Evolutionary conservation across 306 rosid genomes (phyloP).

Genomic region (Cucurbita maxima): DNA sequence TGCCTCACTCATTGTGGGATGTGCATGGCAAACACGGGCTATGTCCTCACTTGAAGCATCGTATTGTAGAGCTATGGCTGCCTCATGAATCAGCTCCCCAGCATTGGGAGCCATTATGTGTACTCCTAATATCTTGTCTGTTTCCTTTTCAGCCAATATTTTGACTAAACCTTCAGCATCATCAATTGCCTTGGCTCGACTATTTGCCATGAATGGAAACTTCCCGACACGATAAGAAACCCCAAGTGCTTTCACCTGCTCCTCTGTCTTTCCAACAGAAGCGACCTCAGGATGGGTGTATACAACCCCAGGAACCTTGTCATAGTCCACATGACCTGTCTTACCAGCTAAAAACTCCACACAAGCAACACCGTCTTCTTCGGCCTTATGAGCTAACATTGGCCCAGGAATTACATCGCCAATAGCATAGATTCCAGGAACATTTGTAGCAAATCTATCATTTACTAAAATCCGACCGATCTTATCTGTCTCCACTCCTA

Average conservation of each 20-base stretch:
- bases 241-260: slow-evolving; percentile 72
- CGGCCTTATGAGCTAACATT: slow-evolving; percentile 98
- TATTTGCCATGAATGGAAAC: slow-evolving; percentile 91
- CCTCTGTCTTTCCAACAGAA: slow-evolving; percentile 89
- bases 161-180: slow-evolving; percentile 90
- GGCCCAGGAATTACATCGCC: slow-evolving; percentile 99
- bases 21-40: slow-evolving; percentile 98
- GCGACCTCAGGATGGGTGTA: slow-evolving; percentile 96
- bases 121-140: slow-evolving; percentile 96
- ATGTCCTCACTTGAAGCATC: slow-evolving; percentile 94
- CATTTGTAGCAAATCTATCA: slow-evolving; percentile 64
- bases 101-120: slow-evolving; percentile 96
- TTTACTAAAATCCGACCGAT: slow-evolving; percentile 66
- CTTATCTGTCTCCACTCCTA: slow-evolving; percentile 85
- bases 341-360: slow-evolving; percentile 97
- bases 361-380: slow-evolving; percentile 97
- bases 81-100: slow-evolving; percentile 95
- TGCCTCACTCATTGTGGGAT: slow-evolving; percentile 98
- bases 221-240: slow-evolving; percentile 77
- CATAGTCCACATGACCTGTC: slow-evolving; percentile 93
- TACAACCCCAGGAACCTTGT: slow-evolving; percentile 95
- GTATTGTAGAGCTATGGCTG: slow-evolving; percentile 73
- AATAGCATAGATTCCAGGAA: slow-evolving; percentile 69
- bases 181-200: slow-evolving; percentile 98
- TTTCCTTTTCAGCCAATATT: slow-evolving; percentile 78